Conservation (phyloP, 2,329 filamentous ascomycete species). For the Epichloe sibirici region DNA sequence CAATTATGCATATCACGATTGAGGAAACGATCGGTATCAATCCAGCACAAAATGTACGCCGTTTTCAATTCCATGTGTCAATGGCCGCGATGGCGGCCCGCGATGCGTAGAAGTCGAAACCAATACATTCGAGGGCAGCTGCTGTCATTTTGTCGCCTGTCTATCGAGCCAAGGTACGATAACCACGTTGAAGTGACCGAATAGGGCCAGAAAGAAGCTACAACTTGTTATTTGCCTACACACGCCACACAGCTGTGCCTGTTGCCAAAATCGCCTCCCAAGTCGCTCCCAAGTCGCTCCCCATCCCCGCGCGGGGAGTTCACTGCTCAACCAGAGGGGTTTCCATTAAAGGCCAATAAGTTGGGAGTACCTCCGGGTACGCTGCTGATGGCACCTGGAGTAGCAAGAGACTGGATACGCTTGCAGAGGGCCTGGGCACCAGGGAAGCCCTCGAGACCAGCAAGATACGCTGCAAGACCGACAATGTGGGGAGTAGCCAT, state of each 20-base stretch:
- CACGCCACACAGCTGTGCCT: background rate
- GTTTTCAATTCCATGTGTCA: too few relatives aligned
- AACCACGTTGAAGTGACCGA: too few relatives aligned
- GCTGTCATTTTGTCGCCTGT: too few relatives aligned
- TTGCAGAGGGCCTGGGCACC: slow-evolving; percentile 11
- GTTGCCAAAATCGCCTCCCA: background rate
- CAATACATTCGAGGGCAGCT: too few relatives aligned
- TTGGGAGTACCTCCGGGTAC: slow-evolving; percentile 12
- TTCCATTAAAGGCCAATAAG: slow-evolving; percentile 14
- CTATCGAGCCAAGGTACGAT: too few relatives aligned
- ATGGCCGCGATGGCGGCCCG: too few relatives aligned
- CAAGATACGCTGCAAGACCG: slow-evolving; percentile 30
- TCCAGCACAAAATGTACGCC: too few relatives aligned
- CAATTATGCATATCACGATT: too few relatives aligned
- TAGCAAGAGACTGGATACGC: slow-evolving; percentile 2
- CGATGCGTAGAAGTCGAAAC: too few relatives aligned
- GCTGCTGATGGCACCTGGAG: slow-evolving; percentile 13
- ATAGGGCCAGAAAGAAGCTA: background rate
- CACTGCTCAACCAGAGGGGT: slow-evolving; percentile 1
- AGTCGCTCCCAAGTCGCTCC: background rate
- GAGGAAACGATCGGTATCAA: too few relatives aligned
- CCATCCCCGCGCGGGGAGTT: background rate
- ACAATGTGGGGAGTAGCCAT: slow-evolving; percentile 31
- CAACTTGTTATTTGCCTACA: background rate
- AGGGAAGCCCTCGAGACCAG: slow-evolving; percentile 25